Base-by-base conservation (phyloP, 768 basidiomycete genomes). In the Pseudohyphozyma bogoriensis region DNA sequence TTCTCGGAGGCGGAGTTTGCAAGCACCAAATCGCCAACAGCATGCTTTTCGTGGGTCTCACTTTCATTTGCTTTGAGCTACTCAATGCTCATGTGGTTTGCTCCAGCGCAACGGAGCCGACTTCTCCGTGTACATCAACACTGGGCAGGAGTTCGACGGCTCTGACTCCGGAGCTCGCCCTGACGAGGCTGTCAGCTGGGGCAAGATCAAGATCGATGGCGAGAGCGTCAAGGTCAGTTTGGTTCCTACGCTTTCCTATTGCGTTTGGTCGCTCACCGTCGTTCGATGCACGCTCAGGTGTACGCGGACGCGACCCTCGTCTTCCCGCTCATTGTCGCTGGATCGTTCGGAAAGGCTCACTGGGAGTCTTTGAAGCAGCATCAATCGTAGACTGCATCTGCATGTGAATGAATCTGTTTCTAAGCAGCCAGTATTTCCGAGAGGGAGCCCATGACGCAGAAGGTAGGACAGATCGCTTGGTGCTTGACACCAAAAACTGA, bases 21-120 rank as follows among this genome's bases (percentile, higher is more conserved):
- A 99, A 99, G 73, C 95, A 99, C 72, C 95, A 99, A 72, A 95
- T 99, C 58, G 93, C 93, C n/a, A 99, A 99, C 71, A 91, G 93
- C 2, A 96, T 99, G 95, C 78, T 99, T 28, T 95, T 99, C 71
- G 93, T 96, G 74, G 75, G 81, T 66, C 28, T 22, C 46, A 46
- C 42, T 51, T 20, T 56, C 53, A 40, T 22, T 39, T 32, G 2
- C 29, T 11, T 22, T n/a, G n/a, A n/a, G n/a, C 8, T 13, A 33
- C 11, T 36, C 47, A 20, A 32, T 22, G 52, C 15, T 50, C 29
- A 33, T 22, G 29, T 37, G 26, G 45, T 29, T 66, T 59, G 24
- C 58, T 42, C 13, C 71, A 96, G 95, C 83, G 95, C 35, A 99
- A 99, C 71, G 95, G 95, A 12, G 95, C 95, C 12, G 95, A 99